Evolutionary conservation across 1,284 basidiomycete species (phyloP).

Genomic region (Irpex sp.): DNA sequence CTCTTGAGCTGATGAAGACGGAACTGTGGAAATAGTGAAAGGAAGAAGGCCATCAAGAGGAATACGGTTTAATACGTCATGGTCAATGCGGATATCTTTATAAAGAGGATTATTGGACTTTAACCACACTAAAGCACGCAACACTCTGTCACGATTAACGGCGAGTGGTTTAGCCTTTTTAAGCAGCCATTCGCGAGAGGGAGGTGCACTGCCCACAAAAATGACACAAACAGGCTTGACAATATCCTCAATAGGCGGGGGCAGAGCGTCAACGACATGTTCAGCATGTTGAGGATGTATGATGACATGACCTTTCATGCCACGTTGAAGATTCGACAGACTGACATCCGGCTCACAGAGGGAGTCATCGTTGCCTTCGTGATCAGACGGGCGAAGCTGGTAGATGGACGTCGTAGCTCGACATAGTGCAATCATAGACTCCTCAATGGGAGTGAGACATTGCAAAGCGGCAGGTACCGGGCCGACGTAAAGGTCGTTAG

Average conservation of each 20-base stretch:
- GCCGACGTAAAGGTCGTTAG: conserved; percentile 24
- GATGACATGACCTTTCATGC: conserved; percentile 32
- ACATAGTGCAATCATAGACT: conserved; percentile 27
- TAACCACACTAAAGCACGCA: too few species aligned
- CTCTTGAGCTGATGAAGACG: conserved; percentile 22
- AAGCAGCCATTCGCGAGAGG: conserved; percentile 30
- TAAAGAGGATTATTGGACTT: too few species aligned
- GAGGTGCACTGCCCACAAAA: conserved; percentile 29
- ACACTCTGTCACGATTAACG: too few species aligned
- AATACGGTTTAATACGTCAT: too few species aligned
- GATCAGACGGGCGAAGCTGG: conserved; percentile 17
- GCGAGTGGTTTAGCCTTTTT: conserved; percentile 6
- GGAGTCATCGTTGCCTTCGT: too few species aligned
- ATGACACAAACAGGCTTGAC: conserved; percentile 29
- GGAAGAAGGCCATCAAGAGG: too few species aligned
- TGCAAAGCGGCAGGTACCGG: conserved; percentile 21
- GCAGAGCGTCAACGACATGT: conserved; percentile 20
- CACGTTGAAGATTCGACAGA: conserved; percentile 20
- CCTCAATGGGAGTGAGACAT: conserved; percentile 27
- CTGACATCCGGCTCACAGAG: conserved; percentile 6
- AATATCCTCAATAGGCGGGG: background rate
- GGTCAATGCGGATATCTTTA: too few species aligned
- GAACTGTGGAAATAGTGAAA: conserved; percentile 24
- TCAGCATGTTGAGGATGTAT: conserved; percentile 32
- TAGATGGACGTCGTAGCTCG: conserved; percentile 26